Conservation (phyloP, 2,329 filamentous ascomycete species). For the Alternaria triticina region DNA sequence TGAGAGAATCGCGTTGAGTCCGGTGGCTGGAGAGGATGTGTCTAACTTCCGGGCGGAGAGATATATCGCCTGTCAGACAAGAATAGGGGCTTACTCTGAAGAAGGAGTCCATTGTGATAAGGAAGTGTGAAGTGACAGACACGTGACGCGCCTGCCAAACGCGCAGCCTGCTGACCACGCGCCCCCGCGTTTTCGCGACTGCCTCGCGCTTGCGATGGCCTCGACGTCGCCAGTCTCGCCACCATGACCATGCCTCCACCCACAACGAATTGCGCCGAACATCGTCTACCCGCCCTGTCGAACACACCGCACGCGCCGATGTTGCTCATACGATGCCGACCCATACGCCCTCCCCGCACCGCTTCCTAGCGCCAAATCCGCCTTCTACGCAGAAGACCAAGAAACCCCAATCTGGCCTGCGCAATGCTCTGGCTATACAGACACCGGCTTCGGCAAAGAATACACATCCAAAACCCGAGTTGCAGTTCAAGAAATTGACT, state of each 20-base stretch:
- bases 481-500: constrained; percentile 25
- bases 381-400: constrained; percentile 23
- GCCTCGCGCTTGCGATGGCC: neutral
- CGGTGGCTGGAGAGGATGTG: neutral
- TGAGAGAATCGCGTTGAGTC: neutral
- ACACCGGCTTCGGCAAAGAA: constrained; percentile 4
- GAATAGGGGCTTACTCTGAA: neutral
- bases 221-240: neutral
- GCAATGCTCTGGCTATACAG: constrained; percentile 24
- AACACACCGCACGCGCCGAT: neutral
- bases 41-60: too few species aligned
- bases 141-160: neutral
- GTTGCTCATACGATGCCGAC: constrained; percentile 27
- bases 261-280: neutral
- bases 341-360: constrained; percentile 42
- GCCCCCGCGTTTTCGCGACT: constrained; percentile 16
- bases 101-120: neutral
- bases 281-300: neutral
- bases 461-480: neutral
- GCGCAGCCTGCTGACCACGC: constrained; percentile 20
- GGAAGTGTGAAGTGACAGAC: neutral
- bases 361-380: constrained; percentile 37
- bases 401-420: constrained; percentile 34
- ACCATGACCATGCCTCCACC: constrained; percentile 5
- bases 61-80: neutral